Evolutionary conservation across 1,139 yeast genomes (phyloP), one percentile per base, ranked within the genome.

Genomic region (Pichia sp.): DNA sequence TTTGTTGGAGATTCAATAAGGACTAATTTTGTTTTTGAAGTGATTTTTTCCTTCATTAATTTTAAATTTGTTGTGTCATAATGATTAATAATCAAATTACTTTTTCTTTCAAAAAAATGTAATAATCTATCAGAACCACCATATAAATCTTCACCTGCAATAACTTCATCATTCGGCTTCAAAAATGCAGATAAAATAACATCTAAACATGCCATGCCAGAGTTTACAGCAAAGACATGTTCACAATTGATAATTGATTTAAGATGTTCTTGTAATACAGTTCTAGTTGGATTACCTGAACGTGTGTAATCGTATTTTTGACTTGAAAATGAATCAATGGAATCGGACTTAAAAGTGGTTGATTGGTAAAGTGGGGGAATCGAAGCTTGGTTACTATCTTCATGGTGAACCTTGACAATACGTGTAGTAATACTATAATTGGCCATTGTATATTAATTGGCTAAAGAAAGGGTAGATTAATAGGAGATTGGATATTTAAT

Each of bases 211-310:
- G 95, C 85, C 97, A 89, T 89, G 29, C 97, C 97, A 48, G 90
- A 81, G 36, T 90, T 80, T 13, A 89, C 95, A 5, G 95, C 95
- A 59, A 75, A 82, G 1, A 88, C 80, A 47, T 82, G 76, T 40
- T 75, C 69, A 12, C 95, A 90, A 45, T 74, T 75, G 83, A 87
- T 87, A 60, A 89, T 77, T 56, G 79, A 77, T 43, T 87, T 82
- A 59, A 89, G 64, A 59, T 89, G 95, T 47, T 78, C 72, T 64
- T 89, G 96, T 51, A 88, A 70, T 44, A 79, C 79, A 0, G 94
- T 79, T 66, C 97, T 74, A 1, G 97, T 87, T 29, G 97, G 97
- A 66, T 89, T 89, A 3, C 97, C 97, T n/a, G 94, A 83, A 60
- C 97, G 74, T 0, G 97, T 87, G 66, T 89, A 89, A 66, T 89